Evolutionary conservation across 352 stramenopile genomes (phyloP).

Genomic region (Pythium brachiatum): DNA sequence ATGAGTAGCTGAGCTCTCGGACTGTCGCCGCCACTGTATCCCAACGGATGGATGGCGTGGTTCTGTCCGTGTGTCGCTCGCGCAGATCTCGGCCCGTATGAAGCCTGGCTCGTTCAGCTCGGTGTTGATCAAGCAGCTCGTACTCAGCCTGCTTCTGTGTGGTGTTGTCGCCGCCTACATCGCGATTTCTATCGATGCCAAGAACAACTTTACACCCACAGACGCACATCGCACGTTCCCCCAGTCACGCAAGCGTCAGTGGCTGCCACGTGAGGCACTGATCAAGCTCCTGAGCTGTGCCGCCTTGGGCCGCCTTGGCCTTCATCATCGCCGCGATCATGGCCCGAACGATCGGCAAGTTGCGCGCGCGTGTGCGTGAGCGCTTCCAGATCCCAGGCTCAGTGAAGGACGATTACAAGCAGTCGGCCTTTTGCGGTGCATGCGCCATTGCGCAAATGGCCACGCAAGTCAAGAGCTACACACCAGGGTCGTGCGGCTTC

Average conservation of each 20-base stretch:
- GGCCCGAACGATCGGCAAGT: neutral
- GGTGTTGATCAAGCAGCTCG: slow-evolving; percentile 19
- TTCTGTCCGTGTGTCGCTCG: slow-evolving; percentile 30
- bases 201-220: neutral
- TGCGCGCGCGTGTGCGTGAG: slow-evolving; percentile 15
- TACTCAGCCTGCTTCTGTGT: slow-evolving; percentile 22
- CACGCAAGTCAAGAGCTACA: slow-evolving; percentile 48
- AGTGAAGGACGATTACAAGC: slow-evolving; percentile 12
- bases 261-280: too few relatives aligned
- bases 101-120: slow-evolving; percentile 30
- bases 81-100: slow-evolving; percentile 44
- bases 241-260: too few relatives aligned
- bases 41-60: neutral
- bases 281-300: slow-evolving; percentile 4
- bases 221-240: neutral
- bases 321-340: slow-evolving; percentile 5
- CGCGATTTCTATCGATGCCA: neutral
- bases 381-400: slow-evolving; percentile 21
- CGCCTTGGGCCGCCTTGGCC: neutral
- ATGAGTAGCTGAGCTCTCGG: neutral
- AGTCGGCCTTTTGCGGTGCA: slow-evolving; percentile 22
- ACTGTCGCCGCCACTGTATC: neutral
- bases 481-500: slow-evolving; percentile 37
- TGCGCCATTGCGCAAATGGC: slow-evolving; percentile 49
- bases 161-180: slow-evolving; percentile 15